These are phyloP conservation scores for Fusarium sp. DNA, from an alignment of 2,329 filamentous ascomycete species.

Conservation along the genomic window DNA sequence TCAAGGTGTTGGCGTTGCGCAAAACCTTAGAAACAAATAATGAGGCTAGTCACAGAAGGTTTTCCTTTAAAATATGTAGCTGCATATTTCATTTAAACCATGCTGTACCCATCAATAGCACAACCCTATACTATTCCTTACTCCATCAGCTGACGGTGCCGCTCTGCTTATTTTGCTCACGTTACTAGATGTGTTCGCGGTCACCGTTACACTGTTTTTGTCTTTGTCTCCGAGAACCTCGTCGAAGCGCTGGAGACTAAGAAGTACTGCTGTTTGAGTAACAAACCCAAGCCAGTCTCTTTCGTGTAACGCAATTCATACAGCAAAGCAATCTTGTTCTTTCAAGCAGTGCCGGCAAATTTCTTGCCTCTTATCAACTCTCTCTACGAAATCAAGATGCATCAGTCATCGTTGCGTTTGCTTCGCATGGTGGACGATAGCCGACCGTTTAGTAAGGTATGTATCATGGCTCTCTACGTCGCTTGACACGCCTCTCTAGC, in stretches of 20 bases:
- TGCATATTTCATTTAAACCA: not conserved
- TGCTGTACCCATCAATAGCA: not conserved
- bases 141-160: not conserved
- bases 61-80: not conserved
- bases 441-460: slow-evolving; percentile 90
- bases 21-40: not conserved
- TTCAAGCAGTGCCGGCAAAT: slow-evolving; percentile 47
- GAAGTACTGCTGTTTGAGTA: not conserved
- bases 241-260: not conserved
- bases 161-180: not conserved
- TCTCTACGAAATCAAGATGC: slow-evolving; percentile 78
- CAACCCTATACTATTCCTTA: not conserved
- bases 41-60: not conserved
- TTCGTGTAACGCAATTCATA: not conserved
- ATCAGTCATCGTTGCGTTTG: slow-evolving; percentile 95
- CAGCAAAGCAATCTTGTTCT: not conserved
- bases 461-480: slow-evolving; percentile 49
- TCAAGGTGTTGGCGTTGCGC: not conserved
- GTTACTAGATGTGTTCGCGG: not conserved
- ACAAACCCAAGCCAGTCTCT: not conserved
- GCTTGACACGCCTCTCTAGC: slow-evolving; percentile 5
- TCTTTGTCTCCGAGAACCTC: not conserved
- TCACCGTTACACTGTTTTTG: not conserved
- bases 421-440: slow-evolving; percentile 99
- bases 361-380: slow-evolving; percentile 55